These are phyloP conservation scores for Paramecium sexaurelia DNA, from an alignment of 73 alveolate genomes.

Conservation along the genomic window DNA sequence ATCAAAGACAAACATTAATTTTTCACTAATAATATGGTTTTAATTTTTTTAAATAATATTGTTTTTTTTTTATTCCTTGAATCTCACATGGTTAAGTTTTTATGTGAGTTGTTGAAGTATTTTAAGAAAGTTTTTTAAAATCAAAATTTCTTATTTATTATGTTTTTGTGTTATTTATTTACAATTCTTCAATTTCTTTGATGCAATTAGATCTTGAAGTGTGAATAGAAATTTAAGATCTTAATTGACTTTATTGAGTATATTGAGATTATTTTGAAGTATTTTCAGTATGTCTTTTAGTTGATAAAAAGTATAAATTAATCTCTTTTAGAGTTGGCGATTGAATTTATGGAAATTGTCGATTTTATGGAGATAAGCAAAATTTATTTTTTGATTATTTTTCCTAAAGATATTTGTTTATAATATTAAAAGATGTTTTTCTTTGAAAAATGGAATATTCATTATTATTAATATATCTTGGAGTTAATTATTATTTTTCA, in stretches of 20 bases:
- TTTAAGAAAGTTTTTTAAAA: background rate
- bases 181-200: background rate
- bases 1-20: background rate
- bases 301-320: background rate
- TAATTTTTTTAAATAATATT: background rate
- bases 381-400: background rate
- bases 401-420: background rate
- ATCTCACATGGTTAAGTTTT: background rate
- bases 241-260: background rate
- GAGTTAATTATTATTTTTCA: background rate
- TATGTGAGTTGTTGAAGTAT: background rate
- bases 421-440: background rate
- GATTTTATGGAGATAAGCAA: background rate
- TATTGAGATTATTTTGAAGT: background rate
- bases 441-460: background rate
- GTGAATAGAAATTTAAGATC: background rate
- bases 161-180: background rate
- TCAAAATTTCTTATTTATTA: background rate
- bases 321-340: background rate
- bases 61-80: background rate
- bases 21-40: background rate
- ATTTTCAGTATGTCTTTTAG: background rate
- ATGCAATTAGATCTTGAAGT: background rate
- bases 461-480: background rate
- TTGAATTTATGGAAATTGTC: background rate